Conservation (phyloP, 202 grass and related monocot species). For the Setaria viridis region DNA sequence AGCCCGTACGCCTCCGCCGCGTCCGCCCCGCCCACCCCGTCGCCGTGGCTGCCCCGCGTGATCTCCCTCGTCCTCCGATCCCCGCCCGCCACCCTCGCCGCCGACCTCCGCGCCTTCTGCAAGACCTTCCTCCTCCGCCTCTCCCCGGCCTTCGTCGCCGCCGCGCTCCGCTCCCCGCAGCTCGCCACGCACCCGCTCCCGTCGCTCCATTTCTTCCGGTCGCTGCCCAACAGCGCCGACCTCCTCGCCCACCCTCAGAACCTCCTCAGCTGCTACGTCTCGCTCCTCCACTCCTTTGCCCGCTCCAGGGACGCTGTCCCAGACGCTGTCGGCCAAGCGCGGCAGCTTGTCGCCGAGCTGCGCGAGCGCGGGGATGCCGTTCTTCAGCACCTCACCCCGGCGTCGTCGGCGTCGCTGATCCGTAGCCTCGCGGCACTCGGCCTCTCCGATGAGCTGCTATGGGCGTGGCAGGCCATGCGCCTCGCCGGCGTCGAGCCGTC, state of each 20-base stretch:
- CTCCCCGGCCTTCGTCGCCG: slow-evolving; percentile 73
- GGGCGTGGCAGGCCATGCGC: slow-evolving; percentile 79
- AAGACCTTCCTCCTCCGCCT: slow-evolving; percentile 69
- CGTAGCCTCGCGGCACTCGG: slow-evolving; percentile 75
- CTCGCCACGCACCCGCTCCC: slow-evolving; percentile 54
- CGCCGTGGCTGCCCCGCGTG: slow-evolving; percentile 76
- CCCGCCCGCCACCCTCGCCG: slow-evolving; percentile 50
- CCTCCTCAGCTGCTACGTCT: slow-evolving; percentile 65
- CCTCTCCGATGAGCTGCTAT: slow-evolving; percentile 72
- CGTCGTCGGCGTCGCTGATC: slow-evolving; percentile 63
- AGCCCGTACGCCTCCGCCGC: slow-evolving; percentile 31
- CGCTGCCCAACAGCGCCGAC: slow-evolving; percentile 52
- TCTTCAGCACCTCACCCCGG: slow-evolving; percentile 43
- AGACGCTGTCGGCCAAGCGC: slow-evolving; percentile 28
- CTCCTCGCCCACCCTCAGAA: slow-evolving; percentile 58
- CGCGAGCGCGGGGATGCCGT: slow-evolving; percentile 41
- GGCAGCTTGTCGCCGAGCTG: slow-evolving; percentile 63
- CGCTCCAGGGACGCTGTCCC: slow-evolving; percentile 9
- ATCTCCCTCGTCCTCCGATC: slow-evolving; percentile 73
- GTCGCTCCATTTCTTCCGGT: slow-evolving; percentile 78
- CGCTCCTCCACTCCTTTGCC: slow-evolving; percentile 70
- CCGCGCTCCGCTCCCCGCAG: slow-evolving; percentile 59
- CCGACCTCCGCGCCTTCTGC: slow-evolving; percentile 82
- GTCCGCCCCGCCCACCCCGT: slow-evolving; percentile 41
- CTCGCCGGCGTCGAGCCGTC: slow-evolving; percentile 63